Conservation (phyloP, 2,329 filamentous ascomycete species). For the Mariannaea elegans region DNA sequence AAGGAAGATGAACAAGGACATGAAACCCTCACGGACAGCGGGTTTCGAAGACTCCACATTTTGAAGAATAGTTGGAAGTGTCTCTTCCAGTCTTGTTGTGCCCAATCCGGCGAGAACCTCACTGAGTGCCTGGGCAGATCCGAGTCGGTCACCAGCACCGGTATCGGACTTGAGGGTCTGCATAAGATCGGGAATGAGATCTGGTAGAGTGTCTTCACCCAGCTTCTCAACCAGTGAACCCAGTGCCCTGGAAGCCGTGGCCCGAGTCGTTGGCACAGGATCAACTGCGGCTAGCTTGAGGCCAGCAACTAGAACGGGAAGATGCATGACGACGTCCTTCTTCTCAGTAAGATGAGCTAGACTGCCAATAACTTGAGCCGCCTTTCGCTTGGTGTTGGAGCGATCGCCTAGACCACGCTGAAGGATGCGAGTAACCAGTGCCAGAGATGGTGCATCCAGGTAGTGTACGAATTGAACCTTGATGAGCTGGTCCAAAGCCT, state of each 20-base stretch:
- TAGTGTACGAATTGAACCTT: slow-evolving; percentile 99
- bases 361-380: slow-evolving; percentile 97
- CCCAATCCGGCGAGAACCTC: slow-evolving; percentile 96
- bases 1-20: slow-evolving; percentile 99
- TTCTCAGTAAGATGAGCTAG: slow-evolving; percentile 96
- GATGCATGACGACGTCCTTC: slow-evolving; percentile 89
- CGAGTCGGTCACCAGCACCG: slow-evolving; percentile 92
- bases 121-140: slow-evolving; percentile 94
- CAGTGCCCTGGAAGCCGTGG: slow-evolving; percentile 93
- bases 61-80: slow-evolving; percentile 92
- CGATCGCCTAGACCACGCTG: slow-evolving; percentile 91
- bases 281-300: slow-evolving; percentile 91
- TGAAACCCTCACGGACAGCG: slow-evolving; percentile 95
- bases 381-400: slow-evolving; percentile 95
- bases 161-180: slow-evolving; percentile 96
- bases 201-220: slow-evolving; percentile 93
- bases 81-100: slow-evolving; percentile 92
- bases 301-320: slow-evolving; percentile 91
- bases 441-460: slow-evolving; percentile 94
- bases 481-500: slow-evolving; percentile 91
- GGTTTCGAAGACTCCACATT: slow-evolving; percentile 93
- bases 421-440: slow-evolving; percentile 92
- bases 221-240: slow-evolving; percentile 98
- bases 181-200: slow-evolving; percentile 98
- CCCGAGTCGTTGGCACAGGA: slow-evolving; percentile 93